Evolutionary conservation across 2,329 filamentous ascomycete genomes (phyloP).

Genomic region (Calonectria naviculata): DNA sequence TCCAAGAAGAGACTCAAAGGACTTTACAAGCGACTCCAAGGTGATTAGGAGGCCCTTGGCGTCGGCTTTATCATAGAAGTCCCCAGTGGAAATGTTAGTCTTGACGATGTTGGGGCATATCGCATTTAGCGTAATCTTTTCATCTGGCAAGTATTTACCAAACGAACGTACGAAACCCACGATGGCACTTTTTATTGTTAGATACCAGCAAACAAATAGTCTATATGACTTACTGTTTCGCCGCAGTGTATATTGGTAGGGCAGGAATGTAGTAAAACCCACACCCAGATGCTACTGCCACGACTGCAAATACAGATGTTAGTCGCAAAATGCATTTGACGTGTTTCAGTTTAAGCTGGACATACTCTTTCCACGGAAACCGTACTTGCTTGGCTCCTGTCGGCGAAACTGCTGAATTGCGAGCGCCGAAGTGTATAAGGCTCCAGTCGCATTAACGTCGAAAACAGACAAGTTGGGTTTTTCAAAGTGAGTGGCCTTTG

Average conservation of each 20-base stretch:
- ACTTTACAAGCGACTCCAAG: neutral
- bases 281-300: neutral
- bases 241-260: constrained; percentile 4
- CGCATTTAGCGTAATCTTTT: constrained; percentile 10
- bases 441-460: constrained; percentile 3
- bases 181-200: neutral
- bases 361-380: constrained; percentile 5
- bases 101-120: constrained; percentile 13
- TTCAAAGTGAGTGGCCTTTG: neutral
- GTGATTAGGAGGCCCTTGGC: constrained; percentile 1
- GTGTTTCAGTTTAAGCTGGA: neutral
- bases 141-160: constrained; percentile 1
- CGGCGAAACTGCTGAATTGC: constrained; percentile 8
- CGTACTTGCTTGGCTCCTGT: neutral
- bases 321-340: neutral
- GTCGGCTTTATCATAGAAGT: constrained; percentile 6
- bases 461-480: constrained; percentile 7
- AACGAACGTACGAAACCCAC: constrained; percentile 10
- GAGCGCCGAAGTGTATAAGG: neutral
- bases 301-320: neutral
- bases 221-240: constrained; percentile 5
- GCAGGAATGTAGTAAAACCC: constrained; percentile 5
- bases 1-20: constrained; percentile 1
- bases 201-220: neutral
- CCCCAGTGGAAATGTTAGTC: constrained; percentile 1